Evolutionary conservation across 1,284 basidiomycete species (phyloP).

Genomic region (Apiotrichum laibachii): DNA sequence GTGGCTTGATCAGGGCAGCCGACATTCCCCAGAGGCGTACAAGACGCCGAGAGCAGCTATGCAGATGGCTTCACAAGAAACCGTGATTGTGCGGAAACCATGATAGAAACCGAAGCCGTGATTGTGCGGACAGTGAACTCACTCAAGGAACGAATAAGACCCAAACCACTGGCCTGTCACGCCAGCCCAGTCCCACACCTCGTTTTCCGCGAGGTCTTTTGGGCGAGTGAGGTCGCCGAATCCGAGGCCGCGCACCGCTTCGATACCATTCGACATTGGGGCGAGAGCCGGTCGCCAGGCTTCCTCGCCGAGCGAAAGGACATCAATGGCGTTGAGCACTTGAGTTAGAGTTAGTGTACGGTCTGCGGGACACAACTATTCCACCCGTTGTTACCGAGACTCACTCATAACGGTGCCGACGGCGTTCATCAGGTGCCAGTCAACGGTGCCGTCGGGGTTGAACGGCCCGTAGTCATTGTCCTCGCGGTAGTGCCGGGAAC

Average conservation of each 20-base stretch:
- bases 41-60: too few species aligned
- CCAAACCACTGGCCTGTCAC: constrained; percentile 41
- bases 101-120: too few species aligned
- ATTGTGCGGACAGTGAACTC: constrained; percentile 10
- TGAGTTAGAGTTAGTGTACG: background rate
- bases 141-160: constrained; percentile 49
- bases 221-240: constrained; percentile 30
- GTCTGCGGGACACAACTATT: background rate
- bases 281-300: constrained; percentile 29
- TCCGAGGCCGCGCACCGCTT: constrained; percentile 32
- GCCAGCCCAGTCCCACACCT: constrained; percentile 45
- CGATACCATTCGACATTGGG: constrained; percentile 33
- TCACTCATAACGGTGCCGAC: constrained; percentile 45
- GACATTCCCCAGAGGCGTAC: too few species aligned
- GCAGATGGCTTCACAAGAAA: too few species aligned
- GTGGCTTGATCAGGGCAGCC: too few species aligned
- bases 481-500: constrained; percentile 25
- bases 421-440: constrained; percentile 43
- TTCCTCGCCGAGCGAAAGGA: constrained; percentile 27
- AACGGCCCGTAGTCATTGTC: constrained; percentile 44
- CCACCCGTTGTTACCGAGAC: constrained; percentile 6
- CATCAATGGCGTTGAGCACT: constrained; percentile 40
- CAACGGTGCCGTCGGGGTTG: constrained; percentile 34
- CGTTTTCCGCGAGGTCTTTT: constrained; percentile 17
- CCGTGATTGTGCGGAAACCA: too few species aligned